Percentiles rank a stretch among this genome's conserved stretches.
These are phyloP conservation scores for Monosporozyma aquatica DNA, from an alignment of 805 yeast species.

Conservation along the genomic window DNA sequence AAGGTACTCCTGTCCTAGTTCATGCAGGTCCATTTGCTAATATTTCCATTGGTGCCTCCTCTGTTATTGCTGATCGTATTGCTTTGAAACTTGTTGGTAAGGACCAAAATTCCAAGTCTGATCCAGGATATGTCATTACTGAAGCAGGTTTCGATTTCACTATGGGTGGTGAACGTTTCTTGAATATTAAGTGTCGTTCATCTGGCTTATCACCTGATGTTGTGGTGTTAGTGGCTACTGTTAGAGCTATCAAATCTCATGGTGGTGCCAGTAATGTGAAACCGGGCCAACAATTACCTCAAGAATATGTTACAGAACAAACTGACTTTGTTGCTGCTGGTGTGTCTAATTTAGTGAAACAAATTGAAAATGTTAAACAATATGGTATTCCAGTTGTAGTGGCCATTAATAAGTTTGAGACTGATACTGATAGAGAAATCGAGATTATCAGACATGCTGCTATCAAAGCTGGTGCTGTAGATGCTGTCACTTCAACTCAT, in stretches of 20 bases:
- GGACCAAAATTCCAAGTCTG: slow-evolving; percentile 28
- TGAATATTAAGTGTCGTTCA: slow-evolving; percentile 90
- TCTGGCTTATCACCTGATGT: slow-evolving; percentile 83
- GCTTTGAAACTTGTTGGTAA: slow-evolving; percentile 84
- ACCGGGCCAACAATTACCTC: slow-evolving; percentile 83
- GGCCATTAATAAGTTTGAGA: slow-evolving; percentile 80
- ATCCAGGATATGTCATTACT: slow-evolving; percentile 82
- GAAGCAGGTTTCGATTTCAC: slow-evolving; percentile 99
- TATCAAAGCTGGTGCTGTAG: slow-evolving; percentile 82
- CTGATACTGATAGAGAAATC: slow-evolving; percentile 76
- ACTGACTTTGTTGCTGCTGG: slow-evolving; percentile 70
- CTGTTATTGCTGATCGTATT: slow-evolving; percentile 86
- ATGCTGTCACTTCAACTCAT: slow-evolving; percentile 84
- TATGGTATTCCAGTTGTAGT: slow-evolving; percentile 91
- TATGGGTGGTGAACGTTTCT: slow-evolving; percentile 97
- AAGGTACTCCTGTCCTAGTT: slow-evolving; percentile 94
- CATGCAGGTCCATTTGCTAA: slow-evolving; percentile 99
- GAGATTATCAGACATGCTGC: slow-evolving; percentile 74
- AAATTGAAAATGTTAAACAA: slow-evolving; percentile 72
- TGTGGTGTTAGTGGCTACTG: slow-evolving; percentile 91
- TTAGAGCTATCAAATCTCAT: slow-evolving; percentile 91
- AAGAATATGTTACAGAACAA: slow-evolving; percentile 72
- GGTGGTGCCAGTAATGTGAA: slow-evolving; percentile 97
- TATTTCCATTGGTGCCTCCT: slow-evolving; percentile 93
- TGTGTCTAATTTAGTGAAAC: slow-evolving; percentile 82